Evolutionary conservation across 768 basidiomycete genomes (phyloP), one percentile per base, ranked within the genome.

Genomic region (Rhodotorula kratochvilovae): DNA sequence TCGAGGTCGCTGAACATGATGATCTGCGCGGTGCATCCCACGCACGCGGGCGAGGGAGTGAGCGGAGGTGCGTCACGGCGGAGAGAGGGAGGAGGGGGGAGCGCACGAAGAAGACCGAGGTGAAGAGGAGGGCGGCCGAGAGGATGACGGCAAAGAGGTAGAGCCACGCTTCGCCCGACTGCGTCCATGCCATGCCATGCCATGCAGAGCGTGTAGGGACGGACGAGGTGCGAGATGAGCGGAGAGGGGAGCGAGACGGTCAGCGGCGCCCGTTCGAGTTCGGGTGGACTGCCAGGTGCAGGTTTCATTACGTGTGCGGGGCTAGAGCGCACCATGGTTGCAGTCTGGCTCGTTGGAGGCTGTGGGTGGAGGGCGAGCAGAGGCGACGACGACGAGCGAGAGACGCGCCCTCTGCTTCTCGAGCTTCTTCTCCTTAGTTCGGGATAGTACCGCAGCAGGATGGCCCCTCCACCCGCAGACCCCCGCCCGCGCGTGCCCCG

Each of bases 1-100:
- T 97, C 95, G 80, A 98, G 84, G 83, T 98, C 96, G 55, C 93
- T 96, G 85, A 98, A 98, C 95, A 97, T 98, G 84, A 99, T 98
- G 79, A 99, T 97, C 95, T 98, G 72, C 35, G 19, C 35, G 55
- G 6, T n/a, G n/a, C n/a, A n/a, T n/a, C n/a, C n/a, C 11, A 45
- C 0, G 53, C 35, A 3, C 2, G 16, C 8, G 12, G 31, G 42
- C n/a, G 54, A 36, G 35, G 25, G 48, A 15, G 55, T 36, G 19
- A 3, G 33, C 33, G 33, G 33, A 55, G 35, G 56, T 25, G 35
- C 42, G 39, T 42, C 36, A n/a, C 36, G 23, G 11, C 21, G 33
- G 13, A 35, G 35, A 8, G 35, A n/a, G 23, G 31, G 35, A 3
- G 1, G 55, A 31, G 61, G 33, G 21, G 19, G 50, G 35, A 43